phyloP scores from a whole-genome alignment of 2,329 filamentous ascomycete genomes.

The Aspergillus eucalypticola region DNA sequence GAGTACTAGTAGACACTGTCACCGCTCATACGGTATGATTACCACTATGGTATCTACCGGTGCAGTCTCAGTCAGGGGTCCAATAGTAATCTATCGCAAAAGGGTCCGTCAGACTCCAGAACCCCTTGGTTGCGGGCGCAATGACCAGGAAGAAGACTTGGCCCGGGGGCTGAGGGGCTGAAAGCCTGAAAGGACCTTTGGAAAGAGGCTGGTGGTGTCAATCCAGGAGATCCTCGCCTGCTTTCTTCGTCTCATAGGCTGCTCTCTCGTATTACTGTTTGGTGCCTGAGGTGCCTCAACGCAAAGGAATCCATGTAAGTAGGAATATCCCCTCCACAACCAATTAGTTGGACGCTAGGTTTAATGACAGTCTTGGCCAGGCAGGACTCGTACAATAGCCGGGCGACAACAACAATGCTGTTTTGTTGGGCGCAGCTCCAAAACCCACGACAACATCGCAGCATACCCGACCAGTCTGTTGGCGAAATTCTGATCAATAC shows the following conservation, averaged over 20 bases:
- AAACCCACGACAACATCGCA: neutral
- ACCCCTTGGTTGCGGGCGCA: neutral
- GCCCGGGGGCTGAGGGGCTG: constrained; percentile 4
- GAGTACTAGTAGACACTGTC: neutral
- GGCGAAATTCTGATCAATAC: neutral
- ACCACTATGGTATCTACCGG: neutral
- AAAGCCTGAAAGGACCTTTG: neutral
- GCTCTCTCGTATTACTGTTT: neutral
- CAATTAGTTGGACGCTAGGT: neutral
- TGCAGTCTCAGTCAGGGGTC: neutral
- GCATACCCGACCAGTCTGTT: neutral
- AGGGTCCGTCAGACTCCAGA: neutral
- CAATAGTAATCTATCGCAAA: neutral
- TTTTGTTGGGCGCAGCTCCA: neutral
- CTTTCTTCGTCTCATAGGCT: no score
- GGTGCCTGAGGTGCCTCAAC: neutral
- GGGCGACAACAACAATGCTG: neutral
- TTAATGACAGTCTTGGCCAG: neutral
- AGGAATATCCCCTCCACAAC: neutral
- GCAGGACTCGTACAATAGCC: neutral
- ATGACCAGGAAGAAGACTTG: neutral
- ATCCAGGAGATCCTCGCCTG: no score
- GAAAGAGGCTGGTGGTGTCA: neutral
- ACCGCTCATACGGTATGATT: neutral
- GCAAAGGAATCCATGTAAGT: neutral